Base-by-base conservation (phyloP, 768 basidiomycete species). In the Panellus pusillus region DNA sequence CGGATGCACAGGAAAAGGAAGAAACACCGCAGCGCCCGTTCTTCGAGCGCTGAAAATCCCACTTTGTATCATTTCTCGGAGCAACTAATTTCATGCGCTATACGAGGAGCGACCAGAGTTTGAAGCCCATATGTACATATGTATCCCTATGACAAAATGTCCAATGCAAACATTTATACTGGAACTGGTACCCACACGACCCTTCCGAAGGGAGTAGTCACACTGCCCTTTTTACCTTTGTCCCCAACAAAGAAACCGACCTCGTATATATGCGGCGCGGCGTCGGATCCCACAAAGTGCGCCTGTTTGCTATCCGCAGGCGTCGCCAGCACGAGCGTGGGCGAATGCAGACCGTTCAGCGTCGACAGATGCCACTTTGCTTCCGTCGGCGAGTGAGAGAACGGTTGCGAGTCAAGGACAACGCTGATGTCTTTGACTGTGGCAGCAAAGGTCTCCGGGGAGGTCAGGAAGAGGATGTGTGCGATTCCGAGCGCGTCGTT, bases 401-500 rank as follows among this genome's bases (percentile, higher is more conserved):
- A 14, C 4, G 83, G 76, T 4, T 60, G 57, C 15, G 64, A 66
- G 4, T 81, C 84, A 9, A 83, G 35, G 39, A 86, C 77, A 0
- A 78, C 72, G 4, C 72, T 73, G 29, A 89, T 62, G 46, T 81
- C 72, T 20, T 67, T 65, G 12, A 68, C 63, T 3, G 76, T 50
- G 0, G 50, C 49, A 0, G 50, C 50, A 44, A 83, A 72, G 12
- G 60, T 66, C 14, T 60, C 55, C 0, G 48, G 38, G 2, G 66
- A 49, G 0, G 71, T 72, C 18, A 83, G 65, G 12, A 87, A 46
- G 15, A 71, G 72, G 44, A 89, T 58, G 50, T 79, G 69, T 0
- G 81, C 74, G 37, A 89, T 64, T 1, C 84, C 81, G 0, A 44
- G 66, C 1, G 78, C 78, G 6, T 68, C 73, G 6, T 76, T 83